phyloP scores from a whole-genome alignment of 2,329 filamentous ascomycete genomes.

The Sclerotinia sclerotiorum region DNA sequence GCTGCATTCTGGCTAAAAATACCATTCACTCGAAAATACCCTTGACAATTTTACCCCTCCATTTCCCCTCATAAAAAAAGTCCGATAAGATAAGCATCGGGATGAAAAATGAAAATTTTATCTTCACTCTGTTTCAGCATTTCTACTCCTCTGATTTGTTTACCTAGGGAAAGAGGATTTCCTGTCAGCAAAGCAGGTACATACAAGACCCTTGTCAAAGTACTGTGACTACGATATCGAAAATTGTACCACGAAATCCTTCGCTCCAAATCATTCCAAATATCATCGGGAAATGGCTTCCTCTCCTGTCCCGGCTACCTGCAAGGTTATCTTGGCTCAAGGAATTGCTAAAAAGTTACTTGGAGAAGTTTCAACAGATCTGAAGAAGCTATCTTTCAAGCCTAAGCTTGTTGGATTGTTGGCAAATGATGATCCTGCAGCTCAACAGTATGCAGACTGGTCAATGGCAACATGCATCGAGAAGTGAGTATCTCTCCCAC shows the following conservation, averaged over 20 bases:
- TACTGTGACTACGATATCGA: neutral
- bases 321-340: slow-evolving; percentile 90
- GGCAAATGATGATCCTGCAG: slow-evolving; percentile 87
- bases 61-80: slow-evolving; percentile 13
- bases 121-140: neutral
- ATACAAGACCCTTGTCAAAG: neutral
- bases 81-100: slow-evolving; percentile 15
- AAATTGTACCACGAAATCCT: neutral
- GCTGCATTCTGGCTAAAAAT: neutral
- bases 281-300: slow-evolving; percentile 25
- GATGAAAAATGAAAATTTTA: slow-evolving; percentile 17
- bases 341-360: slow-evolving; percentile 82
- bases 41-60: slow-evolving; percentile 2
- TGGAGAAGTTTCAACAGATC: slow-evolving; percentile 71
- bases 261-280: neutral
- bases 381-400: slow-evolving; percentile 68
- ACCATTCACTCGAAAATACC: neutral
- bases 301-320: slow-evolving; percentile 50
- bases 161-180: neutral
- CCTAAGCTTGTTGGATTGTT: slow-evolving; percentile 89
- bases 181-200: neutral
- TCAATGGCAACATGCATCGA: slow-evolving; percentile 94
- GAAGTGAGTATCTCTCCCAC: slow-evolving; percentile 66
- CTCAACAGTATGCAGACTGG: slow-evolving; percentile 93
- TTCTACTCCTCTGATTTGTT: slow-evolving; percentile 1